A percentile compares a stretch with the other conserved stretches of the same genome.
phyloP scores from a whole-genome alignment of 192 early-diverging fungal genomes.

The Coemansia sp. region DNA sequence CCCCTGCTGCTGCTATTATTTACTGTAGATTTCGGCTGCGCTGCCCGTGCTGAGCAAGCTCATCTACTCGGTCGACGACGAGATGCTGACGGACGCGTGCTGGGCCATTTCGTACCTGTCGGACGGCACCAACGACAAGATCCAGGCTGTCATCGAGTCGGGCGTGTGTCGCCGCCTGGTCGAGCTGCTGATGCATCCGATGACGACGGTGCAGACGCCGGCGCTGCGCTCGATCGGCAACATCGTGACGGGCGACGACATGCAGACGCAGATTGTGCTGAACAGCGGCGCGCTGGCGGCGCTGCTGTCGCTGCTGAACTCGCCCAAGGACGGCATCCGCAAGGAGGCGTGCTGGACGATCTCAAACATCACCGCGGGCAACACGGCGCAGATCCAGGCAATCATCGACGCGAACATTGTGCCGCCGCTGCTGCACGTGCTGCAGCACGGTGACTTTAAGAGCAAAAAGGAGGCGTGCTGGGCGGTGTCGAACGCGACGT shows the following conservation, averaged over 20 bases:
- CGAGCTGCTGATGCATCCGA: slow-evolving; percentile 86
- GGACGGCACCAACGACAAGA: slow-evolving; percentile 96
- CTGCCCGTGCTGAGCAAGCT: slow-evolving; percentile 89
- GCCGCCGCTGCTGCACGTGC: slow-evolving; percentile 84
- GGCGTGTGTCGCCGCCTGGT: slow-evolving; percentile 93
- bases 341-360: slow-evolving; percentile 99
- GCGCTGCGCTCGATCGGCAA: slow-evolving; percentile 97
- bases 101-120: slow-evolving; percentile 99
- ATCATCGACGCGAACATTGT: slow-evolving; percentile 95
- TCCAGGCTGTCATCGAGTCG: slow-evolving; percentile 95
- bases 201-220: slow-evolving; percentile 91
- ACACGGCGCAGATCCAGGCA: slow-evolving; percentile 86
- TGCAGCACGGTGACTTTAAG: slow-evolving; percentile 92
- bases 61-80: slow-evolving; percentile 88
- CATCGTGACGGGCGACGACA: slow-evolving; percentile 98
- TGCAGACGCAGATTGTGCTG: slow-evolving; percentile 94
- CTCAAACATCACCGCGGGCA: slow-evolving; percentile 98
- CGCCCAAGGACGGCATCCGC: slow-evolving; percentile 91
- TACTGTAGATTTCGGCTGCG: slow-evolving; percentile 75
- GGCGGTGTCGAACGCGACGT: slow-evolving; percentile 98
- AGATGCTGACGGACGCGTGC: slow-evolving; percentile 97
- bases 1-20: slow-evolving; percentile 52
- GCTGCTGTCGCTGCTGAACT: slow-evolving; percentile 77
- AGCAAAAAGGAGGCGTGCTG: slow-evolving; percentile 99
- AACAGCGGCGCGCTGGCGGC: slow-evolving; percentile 84